Evolutionary conservation across 495 filamentous ascomycete genomes (phyloP), one percentile per base, ranked within the genome.

Genomic region (Ascodesmis nigricans): DNA sequence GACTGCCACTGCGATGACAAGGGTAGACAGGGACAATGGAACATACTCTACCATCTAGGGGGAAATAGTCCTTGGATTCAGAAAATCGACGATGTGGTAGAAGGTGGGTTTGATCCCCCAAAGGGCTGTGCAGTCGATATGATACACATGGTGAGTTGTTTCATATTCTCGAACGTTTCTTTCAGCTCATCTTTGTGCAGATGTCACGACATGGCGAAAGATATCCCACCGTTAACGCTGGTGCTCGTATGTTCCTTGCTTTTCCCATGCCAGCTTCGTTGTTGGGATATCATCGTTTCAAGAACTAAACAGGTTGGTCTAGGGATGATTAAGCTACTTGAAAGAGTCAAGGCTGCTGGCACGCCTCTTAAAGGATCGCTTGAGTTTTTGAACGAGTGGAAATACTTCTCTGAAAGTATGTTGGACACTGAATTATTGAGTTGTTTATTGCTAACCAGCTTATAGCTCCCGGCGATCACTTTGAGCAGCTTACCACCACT

Each of bases 31-130:
- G 26, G 37, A 31, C 40, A 40, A 39, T 71, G 67, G 67, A 63
- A 69, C 42, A 42, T 69, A 28, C 51, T 66, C 15, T 60, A 69
- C 35, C 63, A 71, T 45, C 50, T 69, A 4, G 67, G 67, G 6
- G 66, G 67, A 3, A 66, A 66, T 47, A 63, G 67, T 1, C 67
- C 67, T 6, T 71, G 66, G 67, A 53, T 72, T 28, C 56, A 65
- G 43, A 69, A 65, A 36, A 35, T 55, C 10, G 55, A 59, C 33
- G 57, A 52, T 16, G 47, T 55, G 1, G 50, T 55, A 16, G 47
- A 55, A 6, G 46, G 50, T 17, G 59, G 53, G 1, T 56, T 67
- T 34, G 55, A 50, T 6, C 44, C 54, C 10, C 64, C 66, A 1
- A 43, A 54, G 21, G 57, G 58, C 5, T 72, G 67, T 35, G 42